Conservation (phyloP, 1,284 basidiomycete species). For the Mycosarcoma mackinlayi region DNA sequence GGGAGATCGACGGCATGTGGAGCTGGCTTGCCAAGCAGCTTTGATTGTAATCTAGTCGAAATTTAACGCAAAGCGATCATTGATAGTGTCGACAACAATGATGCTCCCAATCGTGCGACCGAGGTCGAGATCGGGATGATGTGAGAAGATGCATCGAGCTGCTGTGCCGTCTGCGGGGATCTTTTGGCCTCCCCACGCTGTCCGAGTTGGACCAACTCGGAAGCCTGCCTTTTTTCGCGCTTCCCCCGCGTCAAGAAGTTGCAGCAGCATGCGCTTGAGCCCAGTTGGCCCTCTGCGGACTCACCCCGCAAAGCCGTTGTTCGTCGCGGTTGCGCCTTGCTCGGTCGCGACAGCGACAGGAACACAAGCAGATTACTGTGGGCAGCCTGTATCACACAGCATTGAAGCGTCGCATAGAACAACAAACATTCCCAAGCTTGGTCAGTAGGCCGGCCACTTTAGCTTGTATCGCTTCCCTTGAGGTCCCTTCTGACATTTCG, state of each 20-base stretch:
- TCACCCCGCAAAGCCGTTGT: conserved; percentile 2
- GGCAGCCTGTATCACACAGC: not conserved
- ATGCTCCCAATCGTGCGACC: no score
- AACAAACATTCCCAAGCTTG: not conserved
- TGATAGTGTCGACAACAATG: no score
- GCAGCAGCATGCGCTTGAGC: not conserved
- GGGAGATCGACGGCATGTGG: conserved; percentile 38
- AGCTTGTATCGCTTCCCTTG: no score
- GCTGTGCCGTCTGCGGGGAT: conserved; percentile 1
- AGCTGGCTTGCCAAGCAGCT: conserved; percentile 28
- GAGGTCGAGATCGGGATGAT: no score
- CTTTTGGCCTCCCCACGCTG: conserved; percentile 1
- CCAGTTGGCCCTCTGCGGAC: not conserved
- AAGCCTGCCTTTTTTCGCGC: not conserved
- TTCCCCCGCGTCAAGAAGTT: not conserved
- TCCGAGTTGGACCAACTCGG: no score
- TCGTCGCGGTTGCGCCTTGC: no score
- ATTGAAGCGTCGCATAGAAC: not conserved
- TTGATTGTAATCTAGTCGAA: not conserved
- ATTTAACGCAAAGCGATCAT: no score
- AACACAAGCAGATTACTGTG: no score
- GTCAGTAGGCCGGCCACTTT: not conserved
- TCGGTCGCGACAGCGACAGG: no score
- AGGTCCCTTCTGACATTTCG: no score
- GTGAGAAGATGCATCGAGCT: not conserved